A percentile compares a stretch with the other conserved stretches of the same genome.
Evolutionary conservation across 768 basidiomycete genomes (phyloP).

Genomic region (Termitomyces sp.): DNA sequence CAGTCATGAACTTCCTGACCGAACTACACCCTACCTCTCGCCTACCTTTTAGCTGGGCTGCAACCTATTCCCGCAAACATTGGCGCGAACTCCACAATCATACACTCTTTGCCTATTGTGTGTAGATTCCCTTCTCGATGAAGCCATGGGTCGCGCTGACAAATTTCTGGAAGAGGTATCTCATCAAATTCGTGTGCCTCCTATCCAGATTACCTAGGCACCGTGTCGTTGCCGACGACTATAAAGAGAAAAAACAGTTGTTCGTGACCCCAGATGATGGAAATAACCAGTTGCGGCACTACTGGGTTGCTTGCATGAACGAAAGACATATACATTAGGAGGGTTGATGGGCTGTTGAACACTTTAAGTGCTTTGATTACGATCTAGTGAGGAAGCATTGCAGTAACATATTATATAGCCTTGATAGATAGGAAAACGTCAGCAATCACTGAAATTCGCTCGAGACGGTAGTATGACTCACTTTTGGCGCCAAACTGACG

Average conservation of each 20-base stretch:
- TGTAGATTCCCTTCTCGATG: slow-evolving; percentile 31
- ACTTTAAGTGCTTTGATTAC: background rate
- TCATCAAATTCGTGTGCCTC: slow-evolving; percentile 63
- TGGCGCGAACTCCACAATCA: slow-evolving; percentile 86
- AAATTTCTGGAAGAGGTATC: slow-evolving; percentile 83
- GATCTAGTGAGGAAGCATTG: background rate
- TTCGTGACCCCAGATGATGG: slow-evolving; percentile 57
- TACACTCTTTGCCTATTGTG: slow-evolving; percentile 59
- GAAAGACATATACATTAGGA: slow-evolving; percentile 27
- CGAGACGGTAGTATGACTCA: slow-evolving; percentile 23
- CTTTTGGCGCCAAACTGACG: slow-evolving; percentile 87
- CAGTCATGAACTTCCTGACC: slow-evolving; percentile 26
- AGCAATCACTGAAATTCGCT: background rate
- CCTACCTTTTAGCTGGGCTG: slow-evolving; percentile 69
- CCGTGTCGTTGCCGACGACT: slow-evolving; percentile 65
- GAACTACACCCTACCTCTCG: slow-evolving; percentile 70
- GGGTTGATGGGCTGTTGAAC: slow-evolving; percentile 17
- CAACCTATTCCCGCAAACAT: slow-evolving; percentile 81
- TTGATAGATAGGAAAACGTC: background rate
- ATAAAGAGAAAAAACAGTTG: slow-evolving; percentile 60
- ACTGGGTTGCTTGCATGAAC: slow-evolving; percentile 33
- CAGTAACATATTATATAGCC: slow-evolving; percentile 3
- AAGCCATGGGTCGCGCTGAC: slow-evolving; percentile 69
- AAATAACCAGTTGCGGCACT: slow-evolving; percentile 7
- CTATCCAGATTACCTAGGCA: slow-evolving; percentile 79